Conservation (phyloP, 2,329 filamentous ascomycete genomes). For the Hypocreales sp. region DNA sequence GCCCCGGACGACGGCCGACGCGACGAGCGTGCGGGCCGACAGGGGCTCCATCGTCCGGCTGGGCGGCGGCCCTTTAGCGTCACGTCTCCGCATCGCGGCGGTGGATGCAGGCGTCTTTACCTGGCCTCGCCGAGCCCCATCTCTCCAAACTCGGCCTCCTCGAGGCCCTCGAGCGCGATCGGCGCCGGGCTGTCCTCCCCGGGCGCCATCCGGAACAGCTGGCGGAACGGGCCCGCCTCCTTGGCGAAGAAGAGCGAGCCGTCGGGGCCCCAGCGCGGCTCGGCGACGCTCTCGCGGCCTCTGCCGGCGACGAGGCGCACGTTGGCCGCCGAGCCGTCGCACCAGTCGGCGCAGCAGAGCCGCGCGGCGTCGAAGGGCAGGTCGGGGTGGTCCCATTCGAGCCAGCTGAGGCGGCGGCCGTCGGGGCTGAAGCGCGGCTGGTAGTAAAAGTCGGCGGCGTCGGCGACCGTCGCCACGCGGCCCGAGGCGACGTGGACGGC, state of each 20-base stretch:
- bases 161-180: slow-evolving; percentile 20
- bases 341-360: slow-evolving; percentile 27
- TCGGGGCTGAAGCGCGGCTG: slow-evolving; percentile 31
- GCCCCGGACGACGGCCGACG: slow-evolving; percentile 16
- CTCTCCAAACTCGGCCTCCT: slow-evolving; percentile 24
- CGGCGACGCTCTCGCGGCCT: slow-evolving; percentile 25
- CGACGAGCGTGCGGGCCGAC: slow-evolving; percentile 17
- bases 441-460: slow-evolving; percentile 36
- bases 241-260: slow-evolving; percentile 30
- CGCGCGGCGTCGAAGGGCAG: slow-evolving; percentile 33
- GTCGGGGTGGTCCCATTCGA: slow-evolving; percentile 38
- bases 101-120: slow-evolving; percentile 8
- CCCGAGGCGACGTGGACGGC: slow-evolving; percentile 24
- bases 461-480: slow-evolving; percentile 20
- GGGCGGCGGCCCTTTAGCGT: too few species aligned
- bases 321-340: slow-evolving; percentile 15
- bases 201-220: slow-evolving; percentile 24
- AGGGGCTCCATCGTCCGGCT: slow-evolving; percentile 25
- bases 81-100: too few species aligned
- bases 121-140: slow-evolving; percentile 14
- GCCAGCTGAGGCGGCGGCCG: slow-evolving; percentile 30
- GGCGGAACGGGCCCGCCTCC: slow-evolving; percentile 29
- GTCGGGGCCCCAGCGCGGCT: slow-evolving; percentile 34
- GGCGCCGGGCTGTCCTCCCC: slow-evolving; percentile 10
- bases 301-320: slow-evolving; percentile 23